Conservation (phyloP, 805 yeast genomes). For the Candida arabinofermentans region DNA sequence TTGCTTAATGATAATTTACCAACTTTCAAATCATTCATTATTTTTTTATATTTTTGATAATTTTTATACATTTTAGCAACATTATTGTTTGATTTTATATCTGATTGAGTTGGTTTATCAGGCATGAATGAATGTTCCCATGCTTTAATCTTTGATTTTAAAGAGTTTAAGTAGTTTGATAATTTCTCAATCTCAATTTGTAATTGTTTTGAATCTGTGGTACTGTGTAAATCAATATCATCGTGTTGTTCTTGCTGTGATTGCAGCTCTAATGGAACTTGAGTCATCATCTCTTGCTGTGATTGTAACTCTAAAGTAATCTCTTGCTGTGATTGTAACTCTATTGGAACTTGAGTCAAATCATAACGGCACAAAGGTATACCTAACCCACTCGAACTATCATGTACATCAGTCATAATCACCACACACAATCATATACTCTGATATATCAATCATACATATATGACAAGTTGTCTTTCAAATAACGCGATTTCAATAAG, state of each 20-base stretch:
- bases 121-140: constrained; percentile 50
- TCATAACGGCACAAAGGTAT: no score
- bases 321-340: not conserved
- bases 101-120: constrained; percentile 39
- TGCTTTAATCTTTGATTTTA: constrained; percentile 44
- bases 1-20: constrained; percentile 13
- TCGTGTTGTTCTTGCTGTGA: not conserved
- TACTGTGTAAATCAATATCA: no score
- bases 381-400: no score
- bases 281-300: not conserved
- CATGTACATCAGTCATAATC: no score
- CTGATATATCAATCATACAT: no score
- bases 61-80: constrained; percentile 33
- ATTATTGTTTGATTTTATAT: constrained; percentile 38
- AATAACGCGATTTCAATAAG: no score
- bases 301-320: not conserved
- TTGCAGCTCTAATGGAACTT: not conserved
- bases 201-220: constrained; percentile 1
- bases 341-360: not conserved
- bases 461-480: no score
- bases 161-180: constrained; percentile 12
- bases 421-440: no score
- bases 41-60: constrained; percentile 27
- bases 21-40: constrained; percentile 10
- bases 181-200: constrained; percentile 14